Evolutionary conservation across 2,329 filamentous ascomycete species (phyloP).

Genomic region (Xylogone sp.): DNA sequence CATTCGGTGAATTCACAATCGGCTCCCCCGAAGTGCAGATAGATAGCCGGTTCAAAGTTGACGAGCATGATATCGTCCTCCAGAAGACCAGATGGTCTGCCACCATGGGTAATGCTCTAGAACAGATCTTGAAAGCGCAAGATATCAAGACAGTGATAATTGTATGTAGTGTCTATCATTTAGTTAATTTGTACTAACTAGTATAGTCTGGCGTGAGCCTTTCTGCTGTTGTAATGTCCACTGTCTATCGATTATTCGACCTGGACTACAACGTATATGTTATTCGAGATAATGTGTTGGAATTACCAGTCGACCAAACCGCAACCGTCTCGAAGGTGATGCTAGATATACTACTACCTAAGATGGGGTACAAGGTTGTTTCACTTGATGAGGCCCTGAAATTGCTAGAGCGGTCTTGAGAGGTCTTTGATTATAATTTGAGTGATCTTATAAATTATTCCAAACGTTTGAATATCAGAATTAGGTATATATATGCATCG

Average conservation of each 20-base stretch:
- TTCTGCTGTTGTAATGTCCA: conserved; percentile 38
- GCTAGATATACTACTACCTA: conserved; percentile 22
- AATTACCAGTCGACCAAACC: conserved; percentile 21
- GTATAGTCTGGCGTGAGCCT: conserved; percentile 35
- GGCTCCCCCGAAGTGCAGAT: conserved; percentile 28
- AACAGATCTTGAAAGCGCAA: conserved; percentile 35
- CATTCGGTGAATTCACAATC: conserved; percentile 22
- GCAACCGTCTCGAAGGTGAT: conserved; percentile 14
- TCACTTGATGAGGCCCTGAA: background rate
- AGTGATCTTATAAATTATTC: no score
- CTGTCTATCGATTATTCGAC: conserved; percentile 39
- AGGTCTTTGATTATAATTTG: background rate
- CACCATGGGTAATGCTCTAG: conserved; percentile 34
- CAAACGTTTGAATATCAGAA: no score
- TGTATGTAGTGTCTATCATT: conserved; percentile 15
- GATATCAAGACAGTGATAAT: conserved; percentile 38
- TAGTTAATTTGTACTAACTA: background rate
- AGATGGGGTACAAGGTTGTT: conserved; percentile 20
- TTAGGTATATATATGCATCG: no score
- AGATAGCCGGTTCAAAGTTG: conserved; percentile 27
- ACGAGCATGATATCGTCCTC: conserved; percentile 32
- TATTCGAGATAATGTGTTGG: conserved; percentile 32
- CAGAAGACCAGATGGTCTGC: conserved; percentile 40
- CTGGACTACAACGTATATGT: conserved; percentile 39
- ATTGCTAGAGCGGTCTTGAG: background rate